Percentiles rank a stretch among this genome's conserved stretches.
These are phyloP conservation scores for Torulaspora delbrueckii DNA, from an alignment of 805 yeast genomes.

Conservation along the genomic window DNA sequence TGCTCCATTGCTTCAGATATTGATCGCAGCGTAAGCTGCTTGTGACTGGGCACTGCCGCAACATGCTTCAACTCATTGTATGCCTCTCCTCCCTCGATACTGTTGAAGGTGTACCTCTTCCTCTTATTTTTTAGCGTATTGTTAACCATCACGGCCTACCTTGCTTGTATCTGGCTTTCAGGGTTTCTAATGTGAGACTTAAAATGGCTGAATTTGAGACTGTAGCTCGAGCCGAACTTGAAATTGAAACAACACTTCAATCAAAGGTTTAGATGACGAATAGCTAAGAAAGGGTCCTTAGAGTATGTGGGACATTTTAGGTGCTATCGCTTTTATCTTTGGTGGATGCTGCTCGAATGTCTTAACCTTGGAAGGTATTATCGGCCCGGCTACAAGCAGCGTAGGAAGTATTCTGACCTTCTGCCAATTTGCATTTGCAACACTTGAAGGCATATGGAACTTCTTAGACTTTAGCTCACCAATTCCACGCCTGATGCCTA, in stretches of 20 bases:
- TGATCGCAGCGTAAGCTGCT: constrained; percentile 17
- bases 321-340: constrained; percentile 41
- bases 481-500: constrained; percentile 32
- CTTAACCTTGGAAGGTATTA: constrained; percentile 52
- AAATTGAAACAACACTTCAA: no score
- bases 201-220: background rate
- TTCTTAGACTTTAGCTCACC: constrained; percentile 34
- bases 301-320: constrained; percentile 11
- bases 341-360: constrained; percentile 77
- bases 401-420: constrained; percentile 55
- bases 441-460: constrained; percentile 40
- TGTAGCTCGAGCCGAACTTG: background rate
- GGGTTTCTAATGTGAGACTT: background rate
- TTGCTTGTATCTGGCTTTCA: background rate
- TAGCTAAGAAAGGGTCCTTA: background rate
- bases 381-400: constrained; percentile 33
- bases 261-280: no score
- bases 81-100: constrained; percentile 13
- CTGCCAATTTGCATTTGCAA: constrained; percentile 49
- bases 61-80: constrained; percentile 19
- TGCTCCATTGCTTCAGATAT: constrained; percentile 24
- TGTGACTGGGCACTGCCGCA: constrained; percentile 15
- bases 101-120: constrained; percentile 7
- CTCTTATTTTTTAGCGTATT: constrained; percentile 6
- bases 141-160: background rate